Evolutionary conservation across 768 basidiomycete species (phyloP), one percentile per base, ranked within the genome.

Genomic region (Hypholoma fasciculare): DNA sequence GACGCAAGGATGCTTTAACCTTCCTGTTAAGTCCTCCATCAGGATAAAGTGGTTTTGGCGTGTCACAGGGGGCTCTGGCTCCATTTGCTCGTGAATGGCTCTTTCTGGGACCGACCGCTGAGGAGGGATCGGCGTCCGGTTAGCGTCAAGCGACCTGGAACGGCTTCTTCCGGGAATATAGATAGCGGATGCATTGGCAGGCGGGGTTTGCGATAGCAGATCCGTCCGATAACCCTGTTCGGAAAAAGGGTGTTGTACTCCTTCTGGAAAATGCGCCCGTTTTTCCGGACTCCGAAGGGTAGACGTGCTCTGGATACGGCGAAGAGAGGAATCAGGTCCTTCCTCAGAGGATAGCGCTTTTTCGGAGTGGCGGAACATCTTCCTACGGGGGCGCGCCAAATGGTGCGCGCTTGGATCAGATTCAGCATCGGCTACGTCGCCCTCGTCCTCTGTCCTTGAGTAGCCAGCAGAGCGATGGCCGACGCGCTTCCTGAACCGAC

Each of bases 21-120:
- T 79, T 23, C 97, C 97, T 2, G 97, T 99, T 49, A 99, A 78
- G 68, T 99, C 97, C 73, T 99, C 97, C 95, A 99, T 97, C 64
- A 98, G 82, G 65, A 99, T 97, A 69, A 98, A 99, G 70, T 98
- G 91, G 68, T 97, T 95, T 72, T 97, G 96, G 12, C 96, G 86
- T 7, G 94, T 87, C 48, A 89, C 76, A 48, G 79, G 70, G 36
- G 78, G 73, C 52, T 82, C 75, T 12, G 64, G 54, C 56, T 70
- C 70, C 13, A 56, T 38, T 37, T 71, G 64, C 61, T 78, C 78
- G 59, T 69, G 72, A 54, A 78, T 73, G 42, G 70, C 61, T 26
- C 67, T 53, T 52, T 71, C 56, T 63, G 67, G 52, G 13, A 67
- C 55, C 11, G 66, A 57, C 14, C 62, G 67, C 34, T 71, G 71